These are phyloP conservation scores for Fusarium virguliforme DNA, from an alignment of 2,329 filamentous ascomycete genomes.

Conservation along the genomic window DNA sequence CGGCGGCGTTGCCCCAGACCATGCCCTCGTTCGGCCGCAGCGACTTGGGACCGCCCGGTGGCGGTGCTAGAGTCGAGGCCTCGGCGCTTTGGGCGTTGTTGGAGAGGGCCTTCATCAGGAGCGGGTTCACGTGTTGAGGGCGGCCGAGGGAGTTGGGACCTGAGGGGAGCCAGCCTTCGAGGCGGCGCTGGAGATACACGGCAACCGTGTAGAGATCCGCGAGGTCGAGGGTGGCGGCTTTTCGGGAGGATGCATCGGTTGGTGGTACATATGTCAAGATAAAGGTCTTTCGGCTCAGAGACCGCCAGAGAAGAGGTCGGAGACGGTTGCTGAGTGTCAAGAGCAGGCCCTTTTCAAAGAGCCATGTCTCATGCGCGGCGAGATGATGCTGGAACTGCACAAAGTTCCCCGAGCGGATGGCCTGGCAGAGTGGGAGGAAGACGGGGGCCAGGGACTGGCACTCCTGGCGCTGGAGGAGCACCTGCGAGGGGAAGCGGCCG, in stretches of 20 bases:
- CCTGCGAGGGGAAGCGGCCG: slow-evolving; percentile 82
- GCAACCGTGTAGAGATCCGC: slow-evolving; percentile 77
- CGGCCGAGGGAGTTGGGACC: slow-evolving; percentile 54
- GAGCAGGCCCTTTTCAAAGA: slow-evolving; percentile 82
- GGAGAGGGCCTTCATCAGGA: slow-evolving; percentile 68
- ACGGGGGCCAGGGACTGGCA: slow-evolving; percentile 71
- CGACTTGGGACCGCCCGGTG: slow-evolving; percentile 62
- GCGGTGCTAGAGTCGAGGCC: slow-evolving; percentile 64
- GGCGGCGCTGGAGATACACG: slow-evolving; percentile 74
- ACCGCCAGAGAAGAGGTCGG: slow-evolving; percentile 87
- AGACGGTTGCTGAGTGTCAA: slow-evolving; percentile 83
- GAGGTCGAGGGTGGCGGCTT: slow-evolving; percentile 83
- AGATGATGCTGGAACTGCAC: slow-evolving; percentile 80
- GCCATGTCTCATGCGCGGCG: slow-evolving; percentile 77
- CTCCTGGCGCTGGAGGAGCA: slow-evolving; percentile 78
- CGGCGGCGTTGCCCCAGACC: slow-evolving; percentile 74
- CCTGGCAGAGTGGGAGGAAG: slow-evolving; percentile 81
- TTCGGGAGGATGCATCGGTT: slow-evolving; percentile 67
- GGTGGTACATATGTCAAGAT: slow-evolving; percentile 83
- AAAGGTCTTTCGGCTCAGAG: slow-evolving; percentile 84
- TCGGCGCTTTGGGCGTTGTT: slow-evolving; percentile 61
- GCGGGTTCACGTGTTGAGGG: slow-evolving; percentile 63
- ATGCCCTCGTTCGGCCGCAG: slow-evolving; percentile 73
- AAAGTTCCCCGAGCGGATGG: slow-evolving; percentile 83
- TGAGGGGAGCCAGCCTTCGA: slow-evolving; percentile 71